Evolutionary conservation across 345 rosid genomes (phyloP).

Genomic region (Sisymbrium irio): DNA sequence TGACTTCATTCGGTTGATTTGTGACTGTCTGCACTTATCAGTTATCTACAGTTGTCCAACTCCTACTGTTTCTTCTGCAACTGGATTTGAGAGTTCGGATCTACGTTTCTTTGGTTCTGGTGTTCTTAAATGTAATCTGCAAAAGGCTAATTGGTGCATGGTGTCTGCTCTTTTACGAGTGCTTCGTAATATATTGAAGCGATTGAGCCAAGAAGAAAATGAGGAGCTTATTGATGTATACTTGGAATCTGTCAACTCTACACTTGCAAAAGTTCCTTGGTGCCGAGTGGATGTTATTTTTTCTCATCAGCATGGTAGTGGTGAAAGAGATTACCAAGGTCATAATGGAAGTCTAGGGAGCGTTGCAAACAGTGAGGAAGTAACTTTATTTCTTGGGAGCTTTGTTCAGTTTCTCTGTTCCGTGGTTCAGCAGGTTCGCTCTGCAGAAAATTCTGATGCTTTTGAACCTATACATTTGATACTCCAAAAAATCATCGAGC

Average conservation of each 20-base stretch:
- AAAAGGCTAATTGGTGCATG: constrained; percentile 52
- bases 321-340: constrained; percentile 8
- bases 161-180: constrained; percentile 53
- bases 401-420: constrained; percentile 77
- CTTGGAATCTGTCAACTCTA: constrained; percentile 42
- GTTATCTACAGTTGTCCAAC: constrained; percentile 25
- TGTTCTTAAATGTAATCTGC: constrained; percentile 42
- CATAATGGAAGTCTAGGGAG: constrained; percentile 23
- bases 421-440: constrained; percentile 44
- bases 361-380: constrained; percentile 27
- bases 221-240: constrained; percentile 43
- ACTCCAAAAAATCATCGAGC: constrained; percentile 36
- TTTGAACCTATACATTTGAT: constrained; percentile 36
- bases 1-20: constrained; percentile 43
- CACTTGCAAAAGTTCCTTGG: constrained; percentile 55
- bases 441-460: constrained; percentile 34
- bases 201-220: constrained; percentile 53
- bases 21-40: constrained; percentile 45
- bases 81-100: constrained; percentile 17
- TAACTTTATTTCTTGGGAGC: constrained; percentile 51
- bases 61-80: constrained; percentile 25
- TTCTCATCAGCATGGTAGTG: constrained; percentile 26
- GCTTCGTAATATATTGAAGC: constrained; percentile 56
- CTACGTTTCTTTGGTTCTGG: constrained; percentile 28
- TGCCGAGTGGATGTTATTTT: constrained; percentile 40